A percentile compares a stretch with the other conserved stretches of the same genome.
Evolutionary conservation across 306 rosid genomes (phyloP).

Genomic region (Quercus berberidifolia): DNA sequence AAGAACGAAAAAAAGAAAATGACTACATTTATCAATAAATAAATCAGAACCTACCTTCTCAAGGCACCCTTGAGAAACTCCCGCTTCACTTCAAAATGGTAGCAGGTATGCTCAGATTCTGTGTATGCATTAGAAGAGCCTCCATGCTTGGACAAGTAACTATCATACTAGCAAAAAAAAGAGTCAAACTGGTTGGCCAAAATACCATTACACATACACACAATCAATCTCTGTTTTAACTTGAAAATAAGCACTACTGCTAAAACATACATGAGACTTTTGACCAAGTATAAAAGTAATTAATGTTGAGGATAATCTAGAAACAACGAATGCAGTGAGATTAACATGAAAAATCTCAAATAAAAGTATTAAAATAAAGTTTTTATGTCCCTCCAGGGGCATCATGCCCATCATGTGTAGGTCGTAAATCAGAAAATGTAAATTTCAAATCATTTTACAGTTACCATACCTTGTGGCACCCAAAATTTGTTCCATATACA

Average conservation of each 20-base stretch:
- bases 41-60: slow-evolving; percentile 58
- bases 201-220: slow-evolving; percentile 9
- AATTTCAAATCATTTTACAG: neutral
- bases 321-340: neutral
- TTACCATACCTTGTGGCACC: neutral
- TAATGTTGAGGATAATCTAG: neutral
- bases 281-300: neutral
- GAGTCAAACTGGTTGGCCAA: slow-evolving; percentile 37
- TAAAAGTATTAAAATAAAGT: neutral
- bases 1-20: slow-evolving; percentile 17
- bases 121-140: slow-evolving; percentile 97
- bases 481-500: neutral
- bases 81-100: slow-evolving; percentile 89
- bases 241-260: slow-evolving; percentile 9
- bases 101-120: slow-evolving; percentile 90
- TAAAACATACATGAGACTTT: neutral
- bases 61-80: slow-evolving; percentile 89
- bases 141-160: slow-evolving; percentile 97
- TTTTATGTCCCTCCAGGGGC: neutral
- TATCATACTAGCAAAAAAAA: slow-evolving; percentile 78
- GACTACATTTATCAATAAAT: neutral
- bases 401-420: neutral
- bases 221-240: neutral
- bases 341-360: neutral
- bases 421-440: neutral